Conservation (phyloP, 2,329 filamentous ascomycete genomes). For the Cladobotryum mycophilum region DNA sequence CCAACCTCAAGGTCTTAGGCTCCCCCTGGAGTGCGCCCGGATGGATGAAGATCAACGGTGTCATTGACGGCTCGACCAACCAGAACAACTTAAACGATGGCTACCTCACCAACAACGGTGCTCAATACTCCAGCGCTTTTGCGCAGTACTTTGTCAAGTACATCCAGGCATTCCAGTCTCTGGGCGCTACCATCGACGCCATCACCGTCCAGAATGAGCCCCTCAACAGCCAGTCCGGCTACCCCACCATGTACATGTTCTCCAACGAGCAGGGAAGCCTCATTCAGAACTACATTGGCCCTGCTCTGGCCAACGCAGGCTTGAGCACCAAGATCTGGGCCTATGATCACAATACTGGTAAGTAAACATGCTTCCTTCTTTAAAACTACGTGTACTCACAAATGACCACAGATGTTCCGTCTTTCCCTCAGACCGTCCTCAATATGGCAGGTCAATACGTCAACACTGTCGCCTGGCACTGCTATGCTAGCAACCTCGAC, state of each 20-base stretch:
- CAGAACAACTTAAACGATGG: slow-evolving; percentile 18
- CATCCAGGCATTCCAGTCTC: slow-evolving; percentile 12
- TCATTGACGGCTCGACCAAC: slow-evolving; percentile 27
- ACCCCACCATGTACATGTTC: slow-evolving; percentile 14
- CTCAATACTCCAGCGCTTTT: slow-evolving; percentile 25
- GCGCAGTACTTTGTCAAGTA: slow-evolving; percentile 26
- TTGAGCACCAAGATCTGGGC: slow-evolving; percentile 11
- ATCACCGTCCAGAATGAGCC: slow-evolving; percentile 14
- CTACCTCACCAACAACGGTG: slow-evolving; percentile 25
- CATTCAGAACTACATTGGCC: slow-evolving; percentile 12
- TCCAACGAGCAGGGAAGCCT: slow-evolving; percentile 11
- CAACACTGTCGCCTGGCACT: slow-evolving; percentile 33
- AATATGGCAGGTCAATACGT: slow-evolving; percentile 26
- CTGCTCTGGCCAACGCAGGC: slow-evolving; percentile 10
- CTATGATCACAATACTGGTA: slow-evolving; percentile 27
- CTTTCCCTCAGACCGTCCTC: slow-evolving; percentile 33
- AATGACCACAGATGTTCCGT: slow-evolving; percentile 20
- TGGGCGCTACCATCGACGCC: slow-evolving; percentile 10
- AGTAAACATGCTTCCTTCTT: neutral
- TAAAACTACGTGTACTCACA: neutral
- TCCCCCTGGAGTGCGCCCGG: slow-evolving; percentile 33
- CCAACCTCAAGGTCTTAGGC: slow-evolving; percentile 29
- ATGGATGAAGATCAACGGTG: slow-evolving; percentile 35
- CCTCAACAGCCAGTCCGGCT: slow-evolving; percentile 12
- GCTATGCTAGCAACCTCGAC: slow-evolving; percentile 29